Percentiles rank a stretch among this genome's conserved stretches.
Evolutionary conservation across 768 basidiomycete genomes (phyloP).

Genomic region (Suillus subalutaceus): DNA sequence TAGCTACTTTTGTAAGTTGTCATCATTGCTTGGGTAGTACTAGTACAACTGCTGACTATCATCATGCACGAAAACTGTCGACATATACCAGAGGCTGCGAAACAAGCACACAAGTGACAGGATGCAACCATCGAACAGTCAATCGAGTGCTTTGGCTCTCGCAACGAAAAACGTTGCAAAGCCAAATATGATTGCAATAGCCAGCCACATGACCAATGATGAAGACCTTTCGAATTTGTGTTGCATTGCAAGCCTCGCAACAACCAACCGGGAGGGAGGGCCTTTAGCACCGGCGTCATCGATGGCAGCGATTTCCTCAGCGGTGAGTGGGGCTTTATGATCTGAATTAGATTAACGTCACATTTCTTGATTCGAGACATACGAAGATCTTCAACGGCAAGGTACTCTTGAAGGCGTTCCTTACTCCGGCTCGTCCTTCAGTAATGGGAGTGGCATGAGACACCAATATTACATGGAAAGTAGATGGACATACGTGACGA

Average conservation of each 20-base stretch:
- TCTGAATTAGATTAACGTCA: not conserved
- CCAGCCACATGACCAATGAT: not conserved
- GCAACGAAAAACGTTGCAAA: not conserved
- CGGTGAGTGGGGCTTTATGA: conserved; percentile 50
- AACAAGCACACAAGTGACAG: too few species aligned
- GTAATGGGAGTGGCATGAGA: conserved; percentile 9
- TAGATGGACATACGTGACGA: conserved; percentile 55
- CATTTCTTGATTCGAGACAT: conserved; percentile 16
- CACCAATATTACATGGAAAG: not conserved
- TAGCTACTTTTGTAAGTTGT: too few species aligned
- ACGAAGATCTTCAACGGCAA: conserved; percentile 64
- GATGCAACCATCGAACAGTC: too few species aligned
- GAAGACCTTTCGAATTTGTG: not conserved
- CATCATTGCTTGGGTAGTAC: too few species aligned
- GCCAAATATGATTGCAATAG: not conserved
- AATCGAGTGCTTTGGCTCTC: too few species aligned
- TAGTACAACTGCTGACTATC: too few species aligned
- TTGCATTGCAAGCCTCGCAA: not conserved
- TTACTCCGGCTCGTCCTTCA: conserved; percentile 61
- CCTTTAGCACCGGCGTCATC: conserved; percentile 63
- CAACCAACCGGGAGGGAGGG: conserved; percentile 35
- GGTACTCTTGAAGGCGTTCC: conserved; percentile 66
- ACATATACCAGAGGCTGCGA: too few species aligned
- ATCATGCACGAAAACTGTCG: too few species aligned
- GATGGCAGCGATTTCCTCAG: conserved; percentile 62